Base-by-base conservation (phyloP, 768 basidiomycete species). In the Termitomyces sp. region DNA sequence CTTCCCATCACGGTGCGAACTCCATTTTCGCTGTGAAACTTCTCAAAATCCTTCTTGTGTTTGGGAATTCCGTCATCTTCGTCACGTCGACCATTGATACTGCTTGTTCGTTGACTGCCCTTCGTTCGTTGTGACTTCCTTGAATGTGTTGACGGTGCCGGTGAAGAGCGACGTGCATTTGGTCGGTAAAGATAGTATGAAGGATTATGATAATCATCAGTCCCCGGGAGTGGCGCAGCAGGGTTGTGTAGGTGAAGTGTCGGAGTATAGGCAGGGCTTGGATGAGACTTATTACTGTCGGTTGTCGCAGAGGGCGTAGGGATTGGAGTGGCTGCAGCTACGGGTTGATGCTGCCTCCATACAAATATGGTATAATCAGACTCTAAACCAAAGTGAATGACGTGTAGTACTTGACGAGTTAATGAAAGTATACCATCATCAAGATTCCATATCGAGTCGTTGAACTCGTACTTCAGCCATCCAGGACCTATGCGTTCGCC, bases 1-100 rank as follows among this genome's bases (percentile, higher is more conserved):
- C 81, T 85, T 2, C 97, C 97, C 60, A 86, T 77, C 15, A 99
- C 88, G 3, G 94, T 98, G 49, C 96, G 77, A 9, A 98, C 95
- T 0, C 97, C 97, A 62, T 94, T 94, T 71, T 90, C 89, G 19
- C 80, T 80, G 61, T 96, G 93, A 62, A 98, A 98, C 60, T 80
- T 82, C 63, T 90, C 81, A 61, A 94, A 95, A 43, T 86, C 83
- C 62, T 81, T 85, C 70, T 85, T 87, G 70, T 85, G 79, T 57
- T 78, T 78, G 3, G 84, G 87, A 1, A 80, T 75, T 2, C 76
- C 74, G 49, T 84, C 76, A 45, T 74, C 76, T 15, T 69, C 72
- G 32, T 74, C 67, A 6, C 49, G 44, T n/a, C 58, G 60, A 14
- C 58, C 62, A 49, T 64, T 67, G 35, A n/a, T 17, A 28, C 24